Evolutionary conservation across 192 early-diverging fungal genomes (phyloP).

Genomic region (Dimargaris cristalligena): DNA sequence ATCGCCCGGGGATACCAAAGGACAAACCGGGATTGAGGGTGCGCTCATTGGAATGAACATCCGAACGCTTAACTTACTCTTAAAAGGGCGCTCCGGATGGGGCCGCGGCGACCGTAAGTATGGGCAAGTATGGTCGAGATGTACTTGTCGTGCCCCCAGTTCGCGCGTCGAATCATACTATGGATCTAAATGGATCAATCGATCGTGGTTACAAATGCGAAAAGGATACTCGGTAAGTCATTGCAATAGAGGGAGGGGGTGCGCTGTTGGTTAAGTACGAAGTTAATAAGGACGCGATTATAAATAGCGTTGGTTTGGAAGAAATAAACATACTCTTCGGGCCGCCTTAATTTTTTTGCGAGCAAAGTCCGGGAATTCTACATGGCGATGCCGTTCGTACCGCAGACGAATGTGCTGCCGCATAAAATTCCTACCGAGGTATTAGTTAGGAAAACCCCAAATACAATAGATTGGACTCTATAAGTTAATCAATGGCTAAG

Average conservation of each 20-base stretch:
- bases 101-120: background rate
- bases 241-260: background rate
- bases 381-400: background rate
- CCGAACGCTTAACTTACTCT: background rate
- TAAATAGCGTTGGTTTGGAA: background rate
- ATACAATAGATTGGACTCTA: background rate
- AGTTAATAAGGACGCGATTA: no score
- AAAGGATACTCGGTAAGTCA: background rate
- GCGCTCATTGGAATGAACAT: background rate
- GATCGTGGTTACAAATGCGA: background rate
- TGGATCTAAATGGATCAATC: background rate
- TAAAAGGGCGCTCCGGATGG: background rate
- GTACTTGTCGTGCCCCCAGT: background rate
- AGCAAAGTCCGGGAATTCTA: background rate
- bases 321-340: background rate
- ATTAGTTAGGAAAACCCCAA: background rate
- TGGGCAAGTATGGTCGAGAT: background rate
- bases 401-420: slow-evolving; percentile 6
- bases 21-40: background rate
- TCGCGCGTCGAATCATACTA: background rate
- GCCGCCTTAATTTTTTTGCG: background rate
- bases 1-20: background rate
- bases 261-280: background rate
- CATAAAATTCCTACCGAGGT: background rate
- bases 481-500: background rate